Evolutionary conservation across 768 basidiomycete species (phyloP), one percentile per base, ranked within the genome.

Genomic region (Kwoniella heveanensis): DNA sequence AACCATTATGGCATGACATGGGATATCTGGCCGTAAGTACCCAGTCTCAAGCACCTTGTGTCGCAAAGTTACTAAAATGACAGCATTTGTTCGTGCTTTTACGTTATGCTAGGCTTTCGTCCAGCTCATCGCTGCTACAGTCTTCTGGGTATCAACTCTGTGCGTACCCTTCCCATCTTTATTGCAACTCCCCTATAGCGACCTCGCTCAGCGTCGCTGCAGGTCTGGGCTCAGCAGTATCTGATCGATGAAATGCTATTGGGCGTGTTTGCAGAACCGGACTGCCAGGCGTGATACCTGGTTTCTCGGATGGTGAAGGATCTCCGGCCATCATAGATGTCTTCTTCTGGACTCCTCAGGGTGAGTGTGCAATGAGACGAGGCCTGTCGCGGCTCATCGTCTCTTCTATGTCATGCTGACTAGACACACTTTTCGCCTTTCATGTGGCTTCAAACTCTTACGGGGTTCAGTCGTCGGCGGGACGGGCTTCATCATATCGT

Each of bases 281-380:
- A 22, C 70, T 83, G 10, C 82, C 83, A n/a, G 81, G 81, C 10
- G 81, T 82, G 24, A 82, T 83, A 44, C 73, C 78, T 22, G 79
- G 80, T 8, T 75, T 81, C 36, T 61, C 66, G 17, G 65, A 54
- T 19, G 73, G 69, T 24, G 54, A 48, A 30, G 58, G 67, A 19
- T 65, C 65, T 5, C n/a, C 55, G 10, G 80, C 81, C 1, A 80
- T 83, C 54, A 71, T 79, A 27, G 83, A 85, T 64, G 83, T 85
- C 12, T 82, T 85, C 30, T 87, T 81, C 73, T 87, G 86, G 86
- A 82, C 84, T 0, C 87, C 87, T 0, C 86, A 87, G 66, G 77
- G 77, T 73, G 46, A 64, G 69, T 58, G 39, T 24, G 21, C 10
- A n/a, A n/a, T n/a, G n/a, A n/a, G n/a, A n/a, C n/a, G n/a, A n/a